Percentiles rank a stretch among this genome's conserved stretches.
phyloP scores from a whole-genome alignment of 2,329 filamentous ascomycete genomes.

The Thelonectria discophora region DNA sequence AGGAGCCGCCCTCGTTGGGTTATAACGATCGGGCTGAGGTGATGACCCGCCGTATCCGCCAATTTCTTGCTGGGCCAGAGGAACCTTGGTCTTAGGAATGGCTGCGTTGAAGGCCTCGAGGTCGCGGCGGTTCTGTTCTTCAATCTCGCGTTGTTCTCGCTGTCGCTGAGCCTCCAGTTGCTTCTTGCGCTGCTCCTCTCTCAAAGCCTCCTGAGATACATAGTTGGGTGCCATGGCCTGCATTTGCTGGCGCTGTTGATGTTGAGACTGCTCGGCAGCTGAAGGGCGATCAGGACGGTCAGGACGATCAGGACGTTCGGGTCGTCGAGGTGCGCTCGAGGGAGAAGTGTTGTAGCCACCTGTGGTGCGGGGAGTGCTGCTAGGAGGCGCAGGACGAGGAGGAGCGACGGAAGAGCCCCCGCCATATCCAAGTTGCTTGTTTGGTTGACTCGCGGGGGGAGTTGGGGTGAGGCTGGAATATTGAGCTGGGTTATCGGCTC shows the following conservation, averaged over 20 bases:
- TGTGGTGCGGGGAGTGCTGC: slow-evolving; percentile 52
- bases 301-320: slow-evolving; percentile 43
- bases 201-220: slow-evolving; percentile 57
- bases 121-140: slow-evolving; percentile 77
- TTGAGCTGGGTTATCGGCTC: slow-evolving; percentile 73
- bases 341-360: slow-evolving; percentile 50
- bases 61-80: slow-evolving; percentile 89
- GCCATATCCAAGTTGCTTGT: slow-evolving; percentile 70
- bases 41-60: slow-evolving; percentile 62
- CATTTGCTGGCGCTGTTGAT: slow-evolving; percentile 67
- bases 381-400: slow-evolving; percentile 68
- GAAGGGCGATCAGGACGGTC: slow-evolving; percentile 49
- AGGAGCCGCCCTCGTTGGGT: slow-evolving; percentile 86
- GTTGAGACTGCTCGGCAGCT: slow-evolving; percentile 54
- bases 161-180: slow-evolving; percentile 68
- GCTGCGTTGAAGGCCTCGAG: slow-evolving; percentile 90
- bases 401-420: slow-evolving; percentile 70
- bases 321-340: slow-evolving; percentile 54
- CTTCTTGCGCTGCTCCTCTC: slow-evolving; percentile 69
- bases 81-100: slow-evolving; percentile 81
- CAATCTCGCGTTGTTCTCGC: slow-evolving; percentile 59
- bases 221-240: slow-evolving; percentile 66
- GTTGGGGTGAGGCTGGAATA: slow-evolving; percentile 75
- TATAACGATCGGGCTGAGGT: slow-evolving; percentile 74
- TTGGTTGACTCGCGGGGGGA: slow-evolving; percentile 66